Conservation (phyloP, 176 grass and related monocot species). For the Dendrocalamus sinicus region DNA sequence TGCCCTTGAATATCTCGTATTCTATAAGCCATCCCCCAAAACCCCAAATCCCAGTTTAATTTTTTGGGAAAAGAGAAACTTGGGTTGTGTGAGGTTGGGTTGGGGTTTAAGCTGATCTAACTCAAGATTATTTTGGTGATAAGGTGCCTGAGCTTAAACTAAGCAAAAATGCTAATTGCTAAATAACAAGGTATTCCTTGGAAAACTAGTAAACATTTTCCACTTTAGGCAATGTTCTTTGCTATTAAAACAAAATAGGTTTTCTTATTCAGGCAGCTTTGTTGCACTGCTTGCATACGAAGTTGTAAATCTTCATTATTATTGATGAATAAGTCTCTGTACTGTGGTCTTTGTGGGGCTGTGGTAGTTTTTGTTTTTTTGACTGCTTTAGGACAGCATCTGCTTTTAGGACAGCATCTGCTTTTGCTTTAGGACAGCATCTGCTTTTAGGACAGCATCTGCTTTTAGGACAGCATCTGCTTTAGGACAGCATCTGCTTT, state of each 20-base stretch:
- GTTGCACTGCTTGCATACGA: constrained; percentile 17
- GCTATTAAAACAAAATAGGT: constrained; percentile 27
- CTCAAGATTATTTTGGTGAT: constrained; percentile 7
- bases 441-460: no score
- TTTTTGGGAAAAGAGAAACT: neutral
- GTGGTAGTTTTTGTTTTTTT: no score
- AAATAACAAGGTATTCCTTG: constrained; percentile 12
- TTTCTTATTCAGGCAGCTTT: constrained; percentile 1
- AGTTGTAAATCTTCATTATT: constrained; percentile 17
- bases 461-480: no score
- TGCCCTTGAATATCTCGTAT: neutral
- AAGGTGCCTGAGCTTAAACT: neutral
- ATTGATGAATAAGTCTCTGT: no score
- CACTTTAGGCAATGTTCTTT: constrained; percentile 12
- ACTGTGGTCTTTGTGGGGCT: no score
- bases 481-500: no score
- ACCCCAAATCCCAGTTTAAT: neutral
- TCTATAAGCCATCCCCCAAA: neutral
- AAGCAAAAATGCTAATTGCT: neutral
- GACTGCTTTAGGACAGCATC: no score
- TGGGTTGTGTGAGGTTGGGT: neutral
- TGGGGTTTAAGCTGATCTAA: constrained; percentile 3
- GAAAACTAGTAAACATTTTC: constrained; percentile 12
- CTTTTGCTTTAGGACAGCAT: no score
- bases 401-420: no score